These are phyloP conservation scores for Nematocida sp. DNA, from an alignment of 371 early-diverging fungal genomes.

Conservation along the genomic window DNA sequence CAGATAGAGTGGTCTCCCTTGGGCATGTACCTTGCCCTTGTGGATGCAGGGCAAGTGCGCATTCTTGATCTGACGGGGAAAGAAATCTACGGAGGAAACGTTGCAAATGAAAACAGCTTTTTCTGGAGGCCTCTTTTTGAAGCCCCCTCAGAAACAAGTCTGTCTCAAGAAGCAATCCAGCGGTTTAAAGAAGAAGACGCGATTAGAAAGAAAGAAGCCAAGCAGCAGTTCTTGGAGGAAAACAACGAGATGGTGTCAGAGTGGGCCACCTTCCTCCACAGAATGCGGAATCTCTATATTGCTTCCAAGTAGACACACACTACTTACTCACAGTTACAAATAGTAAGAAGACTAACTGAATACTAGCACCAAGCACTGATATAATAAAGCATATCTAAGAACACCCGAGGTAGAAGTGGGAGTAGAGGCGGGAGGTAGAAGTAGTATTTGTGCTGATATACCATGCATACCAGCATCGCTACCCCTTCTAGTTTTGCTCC, in stretches of 20 bases:
- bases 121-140: constrained; percentile 27
- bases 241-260: constrained; percentile 15
- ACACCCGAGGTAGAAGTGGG: too few relatives aligned
- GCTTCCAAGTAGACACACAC: too few relatives aligned
- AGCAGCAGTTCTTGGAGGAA: constrained; percentile 30
- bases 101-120: background rate
- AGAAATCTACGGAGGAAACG: constrained; percentile 36
- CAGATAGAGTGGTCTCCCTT: constrained; percentile 38
- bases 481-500: too few relatives aligned
- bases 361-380: too few relatives aligned
- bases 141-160: background rate
- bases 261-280: constrained; percentile 20
- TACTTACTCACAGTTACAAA: too few relatives aligned
- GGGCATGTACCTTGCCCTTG: constrained; percentile 33
- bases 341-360: too few relatives aligned
- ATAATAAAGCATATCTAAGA: too few relatives aligned
- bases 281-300: constrained; percentile 8
- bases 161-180: constrained; percentile 11
- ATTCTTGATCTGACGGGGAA: constrained; percentile 39
- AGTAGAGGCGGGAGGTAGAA: too few relatives aligned
- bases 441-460: too few relatives aligned
- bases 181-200: constrained; percentile 36
- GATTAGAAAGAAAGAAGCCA: constrained; percentile 19
- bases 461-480: too few relatives aligned
- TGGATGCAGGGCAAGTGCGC: constrained; percentile 18